phyloP scores from a whole-genome alignment of 2,329 filamentous ascomycete species.

The Fusarium incarnatum region DNA sequence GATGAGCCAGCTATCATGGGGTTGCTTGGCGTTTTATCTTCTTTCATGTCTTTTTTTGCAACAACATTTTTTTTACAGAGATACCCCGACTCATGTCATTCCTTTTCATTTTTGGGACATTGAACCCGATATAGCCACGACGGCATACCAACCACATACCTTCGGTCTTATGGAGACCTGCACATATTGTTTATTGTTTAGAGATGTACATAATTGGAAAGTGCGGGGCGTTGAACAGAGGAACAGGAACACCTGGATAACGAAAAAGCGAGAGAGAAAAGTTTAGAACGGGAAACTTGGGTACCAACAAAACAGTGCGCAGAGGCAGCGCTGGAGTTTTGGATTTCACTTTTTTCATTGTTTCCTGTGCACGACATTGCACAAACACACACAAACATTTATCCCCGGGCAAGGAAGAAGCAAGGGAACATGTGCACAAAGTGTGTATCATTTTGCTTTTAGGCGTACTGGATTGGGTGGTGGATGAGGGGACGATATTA shows the following conservation, averaged over 20 bases:
- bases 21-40: slow-evolving; percentile 37
- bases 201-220: slow-evolving; percentile 42
- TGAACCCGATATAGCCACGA: slow-evolving; percentile 37
- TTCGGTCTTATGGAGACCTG: slow-evolving; percentile 17
- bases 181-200: slow-evolving; percentile 45
- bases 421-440: slow-evolving; percentile 31
- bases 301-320: slow-evolving; percentile 25
- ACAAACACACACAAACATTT: slow-evolving; percentile 31
- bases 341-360: slow-evolving; percentile 17
- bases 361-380: slow-evolving; percentile 24
- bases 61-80: slow-evolving; percentile 31
- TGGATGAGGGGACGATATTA: slow-evolving; percentile 33
- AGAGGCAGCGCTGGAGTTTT: slow-evolving; percentile 39
- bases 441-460: background rate
- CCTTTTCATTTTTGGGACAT: slow-evolving; percentile 37
- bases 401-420: slow-evolving; percentile 18
- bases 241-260: slow-evolving; percentile 25
- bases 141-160: slow-evolving; percentile 35
- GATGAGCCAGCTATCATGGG: slow-evolving; percentile 32
- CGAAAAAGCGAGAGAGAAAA: slow-evolving; percentile 42
- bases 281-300: slow-evolving; percentile 41
- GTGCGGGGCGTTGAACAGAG: slow-evolving; percentile 41
- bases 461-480: slow-evolving; percentile 23
- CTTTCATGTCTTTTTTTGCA: slow-evolving; percentile 32
- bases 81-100: slow-evolving; percentile 49